A percentile compares a stretch with the other conserved stretches of the same genome.
phyloP scores from a whole-genome alignment of 1,284 basidiomycete genomes.

The Papiliotrema flavescens region DNA sequence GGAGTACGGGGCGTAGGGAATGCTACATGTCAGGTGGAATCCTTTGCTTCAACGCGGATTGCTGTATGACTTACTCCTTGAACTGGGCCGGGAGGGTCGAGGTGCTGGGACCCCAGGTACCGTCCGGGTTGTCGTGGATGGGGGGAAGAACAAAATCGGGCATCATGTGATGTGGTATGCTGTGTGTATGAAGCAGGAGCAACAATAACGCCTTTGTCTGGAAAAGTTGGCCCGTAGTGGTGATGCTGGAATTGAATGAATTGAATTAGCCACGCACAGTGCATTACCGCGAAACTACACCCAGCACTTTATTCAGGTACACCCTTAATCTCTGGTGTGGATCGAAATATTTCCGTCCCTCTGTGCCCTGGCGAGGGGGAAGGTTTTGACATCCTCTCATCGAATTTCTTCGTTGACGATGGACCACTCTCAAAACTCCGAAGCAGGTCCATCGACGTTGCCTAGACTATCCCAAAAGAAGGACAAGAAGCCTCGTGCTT shows the following conservation, averaged over 20 bases:
- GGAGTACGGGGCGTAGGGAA: conserved; percentile 95
- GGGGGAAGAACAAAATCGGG: conserved; percentile 46
- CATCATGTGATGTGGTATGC: conserved; percentile 20
- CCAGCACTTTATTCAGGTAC: too few relatives aligned
- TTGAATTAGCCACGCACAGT: too few relatives aligned
- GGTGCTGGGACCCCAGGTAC: conserved; percentile 50
- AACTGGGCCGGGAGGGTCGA: conserved; percentile 45
- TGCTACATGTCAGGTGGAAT: conserved; percentile 47
- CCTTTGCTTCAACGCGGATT: neutral
- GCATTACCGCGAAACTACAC: neutral
- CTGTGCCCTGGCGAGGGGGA: conserved; percentile 6
- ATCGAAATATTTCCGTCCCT: neutral
- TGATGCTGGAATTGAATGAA: too few relatives aligned
- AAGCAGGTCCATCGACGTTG: too few relatives aligned
- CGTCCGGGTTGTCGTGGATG: conserved; percentile 50
- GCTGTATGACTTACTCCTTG: conserved; percentile 45
- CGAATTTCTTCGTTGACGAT: too few relatives aligned
- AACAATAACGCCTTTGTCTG: neutral
- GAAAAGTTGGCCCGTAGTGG: neutral
- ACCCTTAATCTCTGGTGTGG: too few relatives aligned
- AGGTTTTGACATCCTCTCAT: too few relatives aligned
- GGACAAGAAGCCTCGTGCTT: too few relatives aligned
- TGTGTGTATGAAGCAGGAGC: too few relatives aligned
- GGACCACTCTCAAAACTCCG: too few relatives aligned
- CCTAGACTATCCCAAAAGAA: neutral